Base-by-base conservation (phyloP, 164 flowering plant genomes). In the Cinnamomum chago region DNA sequence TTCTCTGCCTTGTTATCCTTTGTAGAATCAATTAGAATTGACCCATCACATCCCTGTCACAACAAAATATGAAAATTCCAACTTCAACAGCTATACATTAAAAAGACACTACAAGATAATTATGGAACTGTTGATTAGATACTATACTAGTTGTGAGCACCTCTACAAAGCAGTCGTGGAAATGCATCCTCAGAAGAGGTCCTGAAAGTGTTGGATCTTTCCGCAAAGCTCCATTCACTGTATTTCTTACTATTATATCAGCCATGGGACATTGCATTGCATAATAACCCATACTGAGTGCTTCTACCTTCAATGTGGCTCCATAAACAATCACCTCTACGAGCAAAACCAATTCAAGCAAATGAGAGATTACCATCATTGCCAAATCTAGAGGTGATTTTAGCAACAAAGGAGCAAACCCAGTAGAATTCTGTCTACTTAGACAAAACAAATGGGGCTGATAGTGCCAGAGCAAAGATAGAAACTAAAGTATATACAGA, bases 21-120 rank as follows among this genome's bases (percentile, higher is more conserved):
- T 5, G 95, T 90, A 3, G 98, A 90, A 75, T 94, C 97, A 4
- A 91, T 60, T 5, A 94, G 84, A 28, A 94, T 70, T 1, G 98
- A 94, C 17, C 80, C 97, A 79, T 94, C 98, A 78, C 98, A 94
- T n/a, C 97, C 98, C 98, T 94, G 28, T 15, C 51, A 50, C 14
- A 15, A 20, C 14, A 27, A 65, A n/a, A 64, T 4, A 64, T 7
- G 67, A 64, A 64, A 64, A 64, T 20, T 64, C 14, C 25, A 64
- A 64, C 24, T 24, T 11, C 24, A 12, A 64, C 15, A 11, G 14
- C 15, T 64, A 64, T 11, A 64, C n/a, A 55, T 17, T 55, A 2
- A 55, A 2, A 55, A 3, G n/a, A 55, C 13, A 55, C 23, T n/a
- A 35, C 11, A 35, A 68, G 52, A n/a, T 12, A 28, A 66, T 25